A percentile compares a stretch with the other conserved stretches of the same genome.
phyloP scores from a whole-genome alignment of 331 rosid species.

The Prunus yedoensis region DNA sequence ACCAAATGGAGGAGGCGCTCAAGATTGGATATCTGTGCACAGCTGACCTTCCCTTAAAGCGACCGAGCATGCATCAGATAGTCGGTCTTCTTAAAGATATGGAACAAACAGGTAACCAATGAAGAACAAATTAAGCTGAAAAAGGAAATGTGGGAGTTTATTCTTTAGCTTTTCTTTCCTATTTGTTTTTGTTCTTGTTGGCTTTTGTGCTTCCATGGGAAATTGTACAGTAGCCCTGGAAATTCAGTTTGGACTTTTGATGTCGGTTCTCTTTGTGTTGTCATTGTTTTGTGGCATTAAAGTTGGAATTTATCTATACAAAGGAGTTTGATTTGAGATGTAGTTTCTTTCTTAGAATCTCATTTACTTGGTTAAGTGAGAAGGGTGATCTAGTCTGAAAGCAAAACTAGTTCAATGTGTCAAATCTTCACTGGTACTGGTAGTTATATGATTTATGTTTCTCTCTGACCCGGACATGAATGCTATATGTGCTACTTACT shows the following conservation, averaged over 20 bases:
- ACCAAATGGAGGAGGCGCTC: slow-evolving; percentile 89
- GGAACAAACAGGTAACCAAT: slow-evolving; percentile 51
- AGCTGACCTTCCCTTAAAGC: slow-evolving; percentile 80
- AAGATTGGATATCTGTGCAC: slow-evolving; percentile 96
- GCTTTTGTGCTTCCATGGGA: slow-evolving; percentile 34
- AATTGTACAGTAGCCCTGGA: slow-evolving; percentile 46
- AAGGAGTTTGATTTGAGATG: slow-evolving; percentile 30
- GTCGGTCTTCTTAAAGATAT: slow-evolving; percentile 96
- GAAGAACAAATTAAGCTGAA: slow-evolving; percentile 22
- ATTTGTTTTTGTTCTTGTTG: slow-evolving; percentile 16
- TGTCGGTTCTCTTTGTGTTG: slow-evolving; percentile 12
- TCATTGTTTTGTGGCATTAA: slow-evolving; percentile 34
- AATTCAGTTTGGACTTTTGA: slow-evolving; percentile 32
- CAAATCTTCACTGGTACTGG: not conserved
- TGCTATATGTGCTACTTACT: not conserved
- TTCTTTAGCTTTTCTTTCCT: slow-evolving; percentile 15
- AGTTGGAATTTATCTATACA: slow-evolving; percentile 36
- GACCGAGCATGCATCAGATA: slow-evolving; percentile 96
- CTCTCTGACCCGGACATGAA: not conserved
- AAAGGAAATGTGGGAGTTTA: slow-evolving; percentile 9
- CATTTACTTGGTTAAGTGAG: slow-evolving; percentile 5
- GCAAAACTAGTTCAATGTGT: not conserved
- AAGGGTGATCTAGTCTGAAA: not conserved
- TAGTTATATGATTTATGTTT: not conserved
- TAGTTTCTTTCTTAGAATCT: slow-evolving; percentile 16